A percentile compares a stretch with the other conserved stretches of the same genome.
Conservation (phyloP, 768 basidiomycete genomes). For the Tricholoma bakamatsutake region DNA sequence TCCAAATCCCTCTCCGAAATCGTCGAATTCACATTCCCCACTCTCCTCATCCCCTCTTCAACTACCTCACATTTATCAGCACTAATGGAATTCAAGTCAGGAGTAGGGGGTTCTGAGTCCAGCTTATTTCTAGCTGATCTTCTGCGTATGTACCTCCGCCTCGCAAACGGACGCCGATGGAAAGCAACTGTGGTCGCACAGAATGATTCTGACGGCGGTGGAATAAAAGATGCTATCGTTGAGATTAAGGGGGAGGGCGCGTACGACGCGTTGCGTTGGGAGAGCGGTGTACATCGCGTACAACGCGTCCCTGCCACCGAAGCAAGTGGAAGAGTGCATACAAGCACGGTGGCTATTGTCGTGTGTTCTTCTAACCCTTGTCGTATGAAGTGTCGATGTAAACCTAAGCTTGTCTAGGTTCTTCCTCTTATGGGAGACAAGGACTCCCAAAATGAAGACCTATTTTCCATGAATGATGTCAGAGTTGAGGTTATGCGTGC, state of each 20-base stretch:
- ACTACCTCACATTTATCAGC: slow-evolving; percentile 63
- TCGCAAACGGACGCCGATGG: slow-evolving; percentile 56
- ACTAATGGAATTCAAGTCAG: slow-evolving; percentile 86
- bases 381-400: neutral
- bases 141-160: slow-evolving; percentile 74
- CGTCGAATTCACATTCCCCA: slow-evolving; percentile 49
- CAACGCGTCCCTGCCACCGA: slow-evolving; percentile 94
- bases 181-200: slow-evolving; percentile 51
- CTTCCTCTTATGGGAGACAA: slow-evolving; percentile 73
- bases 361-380: slow-evolving; percentile 40
- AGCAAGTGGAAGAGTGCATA: slow-evolving; percentile 81
- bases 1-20: slow-evolving; percentile 27
- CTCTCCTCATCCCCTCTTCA: slow-evolving; percentile 69
- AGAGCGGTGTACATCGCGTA: slow-evolving; percentile 94
- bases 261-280: slow-evolving; percentile 79
- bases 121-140: slow-evolving; percentile 76
- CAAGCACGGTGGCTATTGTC: slow-evolving; percentile 83
- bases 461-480: slow-evolving; percentile 82
- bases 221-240: slow-evolving; percentile 71
- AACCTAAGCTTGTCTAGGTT: slow-evolving; percentile 45
- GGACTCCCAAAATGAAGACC: slow-evolving; percentile 50
- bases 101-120: slow-evolving; percentile 89
- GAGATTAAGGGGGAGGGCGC: slow-evolving; percentile 75
- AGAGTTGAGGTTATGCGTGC: slow-evolving; percentile 93
- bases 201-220: slow-evolving; percentile 54